These are phyloP conservation scores for Ilyonectria sp. DNA, from an alignment of 2,329 filamentous ascomycete genomes.

Conservation along the genomic window DNA sequence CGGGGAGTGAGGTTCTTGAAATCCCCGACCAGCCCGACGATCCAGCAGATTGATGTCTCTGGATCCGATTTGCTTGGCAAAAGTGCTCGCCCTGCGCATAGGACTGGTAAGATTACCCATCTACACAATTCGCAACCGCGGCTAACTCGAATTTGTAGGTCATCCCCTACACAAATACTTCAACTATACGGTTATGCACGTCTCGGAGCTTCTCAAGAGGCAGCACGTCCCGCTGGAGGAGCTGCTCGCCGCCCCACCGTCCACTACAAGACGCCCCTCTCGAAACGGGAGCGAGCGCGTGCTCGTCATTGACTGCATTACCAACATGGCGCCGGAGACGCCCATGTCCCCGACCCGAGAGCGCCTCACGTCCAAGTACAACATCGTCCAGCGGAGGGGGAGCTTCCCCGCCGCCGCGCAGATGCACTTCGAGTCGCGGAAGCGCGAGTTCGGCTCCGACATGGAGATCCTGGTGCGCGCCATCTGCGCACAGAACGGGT, in stretches of 20 bases:
- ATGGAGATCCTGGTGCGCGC: conserved; percentile 81
- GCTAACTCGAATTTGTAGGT: conserved; percentile 56
- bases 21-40: conserved; percentile 72
- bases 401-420: conserved; percentile 62
- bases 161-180: conserved; percentile 76
- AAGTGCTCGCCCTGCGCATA: conserved; percentile 62
- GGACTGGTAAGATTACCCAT: conserved; percentile 59
- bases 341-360: conserved; percentile 65
- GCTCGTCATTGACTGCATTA: conserved; percentile 76
- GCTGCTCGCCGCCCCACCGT: conserved; percentile 56
- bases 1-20: conserved; percentile 71
- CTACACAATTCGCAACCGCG: neutral
- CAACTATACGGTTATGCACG: conserved; percentile 72
- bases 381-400: conserved; percentile 52
- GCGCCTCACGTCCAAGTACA: conserved; percentile 52
- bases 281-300: conserved; percentile 56
- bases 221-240: conserved; percentile 63
- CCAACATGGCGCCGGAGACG: conserved; percentile 61
- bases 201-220: conserved; percentile 69
- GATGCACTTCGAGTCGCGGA: conserved; percentile 71
- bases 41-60: conserved; percentile 69
- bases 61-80: conserved; percentile 61
- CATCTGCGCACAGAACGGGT: conserved; percentile 80
- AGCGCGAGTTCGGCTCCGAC: conserved; percentile 74
- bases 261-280: conserved; percentile 48